phyloP scores from a whole-genome alignment of 2,329 filamentous ascomycete genomes.

The Colletotrichum siamense region DNA sequence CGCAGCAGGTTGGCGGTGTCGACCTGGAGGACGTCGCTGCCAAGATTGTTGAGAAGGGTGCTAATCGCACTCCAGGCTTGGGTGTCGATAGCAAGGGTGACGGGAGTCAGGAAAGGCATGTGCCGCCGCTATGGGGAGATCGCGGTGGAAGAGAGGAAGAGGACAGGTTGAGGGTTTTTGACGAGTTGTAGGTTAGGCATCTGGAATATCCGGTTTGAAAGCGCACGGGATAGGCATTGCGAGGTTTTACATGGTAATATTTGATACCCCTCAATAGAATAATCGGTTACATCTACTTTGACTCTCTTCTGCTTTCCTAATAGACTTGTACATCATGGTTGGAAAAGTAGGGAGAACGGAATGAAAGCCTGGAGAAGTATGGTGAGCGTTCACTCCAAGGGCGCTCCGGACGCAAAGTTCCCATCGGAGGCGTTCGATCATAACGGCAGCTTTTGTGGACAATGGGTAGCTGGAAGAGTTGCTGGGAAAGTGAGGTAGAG shows the following conservation, averaged over 20 bases:
- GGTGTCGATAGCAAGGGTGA: not conserved
- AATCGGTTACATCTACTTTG: not conserved
- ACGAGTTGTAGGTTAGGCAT: conserved; percentile 45
- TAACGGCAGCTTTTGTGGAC: not conserved
- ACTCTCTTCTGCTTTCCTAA: not conserved
- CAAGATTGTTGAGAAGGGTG: not conserved
- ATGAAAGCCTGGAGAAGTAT: not conserved
- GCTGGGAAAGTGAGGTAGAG: not conserved
- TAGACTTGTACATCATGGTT: not conserved
- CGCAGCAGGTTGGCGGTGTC: not conserved
- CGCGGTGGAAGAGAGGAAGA: conserved; percentile 29
- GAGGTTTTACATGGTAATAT: not conserved
- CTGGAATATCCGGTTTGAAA: not conserved
- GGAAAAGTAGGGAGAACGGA: not conserved
- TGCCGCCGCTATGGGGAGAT: conserved; percentile 25
- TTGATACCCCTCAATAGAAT: conserved; percentile 8
- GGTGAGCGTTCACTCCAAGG: not conserved
- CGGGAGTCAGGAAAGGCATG: conserved; percentile 23
- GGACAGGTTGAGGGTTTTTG: conserved; percentile 48
- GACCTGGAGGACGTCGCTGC: not conserved
- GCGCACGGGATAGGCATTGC: not conserved
- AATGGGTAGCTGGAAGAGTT: not conserved
- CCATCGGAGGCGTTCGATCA: not conserved
- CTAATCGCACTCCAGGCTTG: not conserved
- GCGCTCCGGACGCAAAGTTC: not conserved